Percentiles rank a stretch among this genome's conserved stretches.
Conservation (phyloP, 139 green algal genomes). For the Chlorella sp. region DNA sequence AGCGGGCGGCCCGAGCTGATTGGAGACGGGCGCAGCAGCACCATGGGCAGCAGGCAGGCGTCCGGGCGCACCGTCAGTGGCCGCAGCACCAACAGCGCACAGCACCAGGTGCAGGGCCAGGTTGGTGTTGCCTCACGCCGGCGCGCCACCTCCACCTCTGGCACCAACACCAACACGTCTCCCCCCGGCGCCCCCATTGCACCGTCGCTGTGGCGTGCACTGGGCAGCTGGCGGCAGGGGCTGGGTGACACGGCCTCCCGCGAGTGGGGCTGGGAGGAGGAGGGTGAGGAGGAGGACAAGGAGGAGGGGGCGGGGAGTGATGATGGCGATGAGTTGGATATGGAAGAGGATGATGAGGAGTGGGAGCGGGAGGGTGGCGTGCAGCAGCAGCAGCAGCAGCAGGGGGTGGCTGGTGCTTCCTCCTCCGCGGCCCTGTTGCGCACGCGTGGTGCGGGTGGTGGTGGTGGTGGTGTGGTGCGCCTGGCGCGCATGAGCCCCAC, state of each 20-base stretch:
- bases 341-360: slow-evolving; percentile 1
- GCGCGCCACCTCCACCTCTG: neutral
- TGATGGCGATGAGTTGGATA: neutral
- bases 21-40: too few species aligned
- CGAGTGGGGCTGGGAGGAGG: too few species aligned
- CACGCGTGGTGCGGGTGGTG: neutral
- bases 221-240: too few species aligned
- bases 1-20: too few species aligned
- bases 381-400: slow-evolving; percentile 1
- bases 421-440: neutral
- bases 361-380: neutral
- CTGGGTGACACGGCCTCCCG: too few species aligned
- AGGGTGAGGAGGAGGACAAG: too few species aligned
- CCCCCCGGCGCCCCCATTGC: neutral
- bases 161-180: neutral
- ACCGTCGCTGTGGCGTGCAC: neutral
- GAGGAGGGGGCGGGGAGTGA: too few species aligned
- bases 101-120: too few species aligned
- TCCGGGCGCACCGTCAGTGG: too few species aligned
- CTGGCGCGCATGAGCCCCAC: neutral
- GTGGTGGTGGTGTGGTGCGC: neutral
- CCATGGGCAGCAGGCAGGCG: too few species aligned
- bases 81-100: too few species aligned
- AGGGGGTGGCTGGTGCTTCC: neutral
- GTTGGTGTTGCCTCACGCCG: neutral